phyloP scores from a whole-genome alignment of 495 filamentous ascomycete species.

The Tuber umbilicatum region DNA sequence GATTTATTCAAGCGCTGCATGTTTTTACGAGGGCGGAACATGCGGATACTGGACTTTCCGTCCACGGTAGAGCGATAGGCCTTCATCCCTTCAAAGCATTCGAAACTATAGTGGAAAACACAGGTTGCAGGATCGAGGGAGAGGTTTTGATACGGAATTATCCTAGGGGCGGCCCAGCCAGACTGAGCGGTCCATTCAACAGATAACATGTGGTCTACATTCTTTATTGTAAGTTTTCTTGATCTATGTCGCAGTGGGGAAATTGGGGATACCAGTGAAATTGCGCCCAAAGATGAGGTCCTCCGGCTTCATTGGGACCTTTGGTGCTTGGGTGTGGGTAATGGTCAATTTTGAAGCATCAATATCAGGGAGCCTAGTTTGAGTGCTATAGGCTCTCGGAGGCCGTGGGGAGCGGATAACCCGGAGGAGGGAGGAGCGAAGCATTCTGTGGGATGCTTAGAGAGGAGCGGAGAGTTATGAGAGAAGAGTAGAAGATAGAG shows the following conservation, averaged over 20 bases:
- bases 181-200: conserved; percentile 81
- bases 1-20: conserved; percentile 90
- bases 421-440: conserved; percentile 29
- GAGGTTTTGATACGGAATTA: conserved; percentile 93
- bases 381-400: conserved; percentile 27
- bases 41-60: conserved; percentile 60
- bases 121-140: conserved; percentile 91
- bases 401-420: conserved; percentile 1
- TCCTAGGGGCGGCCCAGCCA: conserved; percentile 74
- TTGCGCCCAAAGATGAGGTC: conserved; percentile 78
- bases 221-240: conserved; percentile 3
- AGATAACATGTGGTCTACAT: conserved; percentile 87
- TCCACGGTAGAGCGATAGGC: conserved; percentile 62
- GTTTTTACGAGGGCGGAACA: conserved; percentile 96
- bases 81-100: conserved; percentile 98
- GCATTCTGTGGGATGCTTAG: conserved; percentile 6
- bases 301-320: conserved; percentile 62
- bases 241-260: neutral
- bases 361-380: conserved; percentile 51
- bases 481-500: neutral
- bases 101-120: conserved; percentile 97
- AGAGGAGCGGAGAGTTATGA: neutral
- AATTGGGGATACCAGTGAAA: conserved; percentile 63
- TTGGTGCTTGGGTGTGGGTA: conserved; percentile 67
- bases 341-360: conserved; percentile 70